Conservation (phyloP, 179 eudicot species). For the Gypsophila paniculata region DNA sequence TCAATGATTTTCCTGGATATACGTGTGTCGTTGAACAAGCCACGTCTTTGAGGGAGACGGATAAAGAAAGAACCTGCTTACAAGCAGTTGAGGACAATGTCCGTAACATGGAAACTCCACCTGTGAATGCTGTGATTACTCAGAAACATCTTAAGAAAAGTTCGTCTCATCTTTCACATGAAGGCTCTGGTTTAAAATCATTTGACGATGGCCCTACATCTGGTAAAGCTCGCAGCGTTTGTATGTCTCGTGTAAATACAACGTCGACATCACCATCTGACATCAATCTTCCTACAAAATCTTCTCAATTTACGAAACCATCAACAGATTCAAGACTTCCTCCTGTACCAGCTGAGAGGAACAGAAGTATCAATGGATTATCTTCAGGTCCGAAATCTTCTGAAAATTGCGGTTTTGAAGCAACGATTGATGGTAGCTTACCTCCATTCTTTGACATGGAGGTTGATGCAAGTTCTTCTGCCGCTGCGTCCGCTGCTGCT, state of each 20-base stretch:
- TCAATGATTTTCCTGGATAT: constrained; percentile 56
- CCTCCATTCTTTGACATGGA: constrained; percentile 68
- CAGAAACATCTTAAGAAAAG: constrained; percentile 37
- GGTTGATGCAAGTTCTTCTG: constrained; percentile 59
- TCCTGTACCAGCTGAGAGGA: constrained; percentile 40
- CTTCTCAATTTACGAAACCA: constrained; percentile 62
- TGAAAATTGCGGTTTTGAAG: constrained; percentile 37
- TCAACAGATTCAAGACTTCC: constrained; percentile 40
- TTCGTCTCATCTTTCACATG: constrained; percentile 31
- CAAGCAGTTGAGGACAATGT: constrained; percentile 36
- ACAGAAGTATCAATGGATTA: constrained; percentile 23
- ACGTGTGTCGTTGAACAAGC: constrained; percentile 40
- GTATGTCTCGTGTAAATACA: constrained; percentile 23
- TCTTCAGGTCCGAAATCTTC: constrained; percentile 40
- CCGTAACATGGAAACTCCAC: constrained; percentile 31
- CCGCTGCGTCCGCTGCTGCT: constrained; percentile 62
- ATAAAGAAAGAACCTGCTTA: constrained; percentile 26
- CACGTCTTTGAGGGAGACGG: constrained; percentile 29
- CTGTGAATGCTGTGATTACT: constrained; percentile 13
- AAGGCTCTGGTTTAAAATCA: constrained; percentile 27
- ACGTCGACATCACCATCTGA: constrained; percentile 58
- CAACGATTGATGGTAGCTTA: constrained; percentile 32
- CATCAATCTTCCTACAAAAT: constrained; percentile 46
- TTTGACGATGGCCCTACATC: constrained; percentile 29
- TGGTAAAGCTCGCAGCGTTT: constrained; percentile 28